Evolutionary conservation across 2,329 filamentous ascomycete species (phyloP), one percentile per base, ranked within the genome.

Genomic region (Karstenula rhodostoma): DNA sequence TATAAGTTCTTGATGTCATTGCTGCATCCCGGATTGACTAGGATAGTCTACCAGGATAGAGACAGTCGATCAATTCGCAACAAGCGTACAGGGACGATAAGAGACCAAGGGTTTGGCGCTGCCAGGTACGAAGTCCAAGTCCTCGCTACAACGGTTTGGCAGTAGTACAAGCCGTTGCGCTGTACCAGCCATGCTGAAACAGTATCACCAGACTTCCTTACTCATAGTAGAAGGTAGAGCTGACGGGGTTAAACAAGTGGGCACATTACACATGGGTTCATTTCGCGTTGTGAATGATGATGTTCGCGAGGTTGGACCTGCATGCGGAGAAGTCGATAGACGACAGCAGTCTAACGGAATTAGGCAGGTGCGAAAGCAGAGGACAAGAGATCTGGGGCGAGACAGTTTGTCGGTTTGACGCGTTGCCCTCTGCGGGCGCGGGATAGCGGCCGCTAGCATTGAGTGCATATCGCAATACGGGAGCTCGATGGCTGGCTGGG

Each of bases 1-100:
- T 58, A 58, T 61, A 58, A n/a, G 51, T 42, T 37, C 46, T 47
- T 33, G 27, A 22, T 46, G 35, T 15, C 32, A 43, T 56, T 43
- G 17, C 54, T 32, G 58, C 47, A 40, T 52, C 40, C 47, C 32
- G 15, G 50, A 6, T 37, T 15, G 32, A 33, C 40, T 29, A 35
- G 52, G 35, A 40, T 52, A 32, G 13, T 49, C 23, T 55, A 43
- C 59, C 22, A 51, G 50, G 55, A 48, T 61, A 27, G 17, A 40
- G 22, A 25, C 22, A 32, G 33, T 49, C 44, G 33, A 57, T 57
- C 25, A 25, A 29, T 29, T 49, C 40, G n/a, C 25, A 32, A 42
- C 35, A 27, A 19, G 46, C 46, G 32, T 46, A 40, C 37, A 40
- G n/a, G 17, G 17, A 48, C 29, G 57, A 59, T 56, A 56, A 59